These are phyloP conservation scores for Monilinia fructigena DNA, from an alignment of 2,329 filamentous ascomycete species.

Conservation along the genomic window DNA sequence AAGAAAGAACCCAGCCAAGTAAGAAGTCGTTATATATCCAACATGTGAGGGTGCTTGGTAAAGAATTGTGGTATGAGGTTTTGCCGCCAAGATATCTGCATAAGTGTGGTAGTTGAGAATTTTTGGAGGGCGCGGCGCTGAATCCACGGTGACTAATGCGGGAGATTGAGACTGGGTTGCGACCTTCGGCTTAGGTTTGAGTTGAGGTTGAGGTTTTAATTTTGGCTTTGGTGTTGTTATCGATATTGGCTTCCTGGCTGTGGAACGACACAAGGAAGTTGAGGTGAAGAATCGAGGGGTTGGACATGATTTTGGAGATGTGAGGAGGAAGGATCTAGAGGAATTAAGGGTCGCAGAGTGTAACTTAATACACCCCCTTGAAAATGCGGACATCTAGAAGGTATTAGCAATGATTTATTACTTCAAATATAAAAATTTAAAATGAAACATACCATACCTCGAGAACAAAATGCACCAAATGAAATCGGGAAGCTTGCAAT, in stretches of 20 bases:
- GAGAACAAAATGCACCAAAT: background rate
- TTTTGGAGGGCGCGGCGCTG: conserved; percentile 9
- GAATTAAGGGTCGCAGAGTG: conserved; percentile 27
- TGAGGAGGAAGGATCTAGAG: conserved; percentile 23
- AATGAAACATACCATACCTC: conserved; percentile 25
- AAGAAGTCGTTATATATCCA: conserved; percentile 60
- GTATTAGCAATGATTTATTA: conserved; percentile 24
- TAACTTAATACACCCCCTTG: conserved; percentile 39
- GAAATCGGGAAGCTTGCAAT: background rate
- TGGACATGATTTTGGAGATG: conserved; percentile 24
- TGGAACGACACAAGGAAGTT: conserved; percentile 29
- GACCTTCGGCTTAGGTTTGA: conserved; percentile 13
- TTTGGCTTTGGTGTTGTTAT: conserved; percentile 13
- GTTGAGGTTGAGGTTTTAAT: conserved; percentile 16
- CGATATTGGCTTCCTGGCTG: conserved; percentile 25
- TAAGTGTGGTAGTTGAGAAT: conserved; percentile 45
- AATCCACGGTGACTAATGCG: background rate
- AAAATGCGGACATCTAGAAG: conserved; percentile 42
- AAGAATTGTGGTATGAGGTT: conserved; percentile 56
- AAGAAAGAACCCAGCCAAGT: conserved; percentile 54
- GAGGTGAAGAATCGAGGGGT: conserved; percentile 31
- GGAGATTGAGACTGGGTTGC: conserved; percentile 8
- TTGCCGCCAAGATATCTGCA: conserved; percentile 54
- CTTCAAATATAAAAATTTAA: background rate
- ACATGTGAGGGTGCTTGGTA: conserved; percentile 66